Conservation (phyloP, 768 basidiomycete genomes). For the Kwoniella mangroviensis region DNA sequence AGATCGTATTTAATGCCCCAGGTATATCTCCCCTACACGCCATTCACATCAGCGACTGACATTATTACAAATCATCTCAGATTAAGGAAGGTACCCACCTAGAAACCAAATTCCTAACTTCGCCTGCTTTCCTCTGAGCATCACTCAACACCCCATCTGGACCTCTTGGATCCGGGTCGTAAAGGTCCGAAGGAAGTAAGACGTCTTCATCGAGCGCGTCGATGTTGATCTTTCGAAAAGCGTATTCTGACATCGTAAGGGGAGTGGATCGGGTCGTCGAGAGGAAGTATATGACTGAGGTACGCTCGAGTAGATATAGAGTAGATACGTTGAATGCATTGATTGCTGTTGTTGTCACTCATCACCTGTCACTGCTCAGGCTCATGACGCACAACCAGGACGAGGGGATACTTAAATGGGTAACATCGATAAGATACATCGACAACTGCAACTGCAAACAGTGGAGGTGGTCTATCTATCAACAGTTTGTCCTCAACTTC, state of each 20-base stretch:
- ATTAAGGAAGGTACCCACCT: conserved; percentile 63
- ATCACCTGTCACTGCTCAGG: background rate
- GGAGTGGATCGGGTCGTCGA: background rate
- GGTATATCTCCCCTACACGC: conserved; percentile 71
- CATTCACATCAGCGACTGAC: background rate
- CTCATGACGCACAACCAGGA: conserved; percentile 12
- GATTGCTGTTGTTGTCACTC: background rate
- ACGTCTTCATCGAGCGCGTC: conserved; percentile 92
- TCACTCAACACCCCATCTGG: conserved; percentile 75
- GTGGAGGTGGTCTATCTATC: no score
- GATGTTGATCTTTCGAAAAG: conserved; percentile 92
- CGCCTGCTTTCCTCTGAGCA: conserved; percentile 72
- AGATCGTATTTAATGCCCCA: conserved; percentile 71
- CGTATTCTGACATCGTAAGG: conserved; percentile 57
- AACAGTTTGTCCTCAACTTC: no score
- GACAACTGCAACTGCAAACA: no score
- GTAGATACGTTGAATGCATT: background rate
- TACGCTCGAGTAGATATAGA: background rate
- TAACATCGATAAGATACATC: background rate
- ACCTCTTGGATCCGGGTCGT: conserved; percentile 79
- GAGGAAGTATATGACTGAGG: background rate
- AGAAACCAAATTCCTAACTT: conserved; percentile 74
- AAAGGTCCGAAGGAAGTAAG: conserved; percentile 80
- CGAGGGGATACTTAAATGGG: conserved; percentile 10
- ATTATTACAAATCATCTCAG: background rate